These are phyloP conservation scores for Aspergillus carlsbadensis DNA, from an alignment of 495 filamentous ascomycete species.

Conservation along the genomic window DNA sequence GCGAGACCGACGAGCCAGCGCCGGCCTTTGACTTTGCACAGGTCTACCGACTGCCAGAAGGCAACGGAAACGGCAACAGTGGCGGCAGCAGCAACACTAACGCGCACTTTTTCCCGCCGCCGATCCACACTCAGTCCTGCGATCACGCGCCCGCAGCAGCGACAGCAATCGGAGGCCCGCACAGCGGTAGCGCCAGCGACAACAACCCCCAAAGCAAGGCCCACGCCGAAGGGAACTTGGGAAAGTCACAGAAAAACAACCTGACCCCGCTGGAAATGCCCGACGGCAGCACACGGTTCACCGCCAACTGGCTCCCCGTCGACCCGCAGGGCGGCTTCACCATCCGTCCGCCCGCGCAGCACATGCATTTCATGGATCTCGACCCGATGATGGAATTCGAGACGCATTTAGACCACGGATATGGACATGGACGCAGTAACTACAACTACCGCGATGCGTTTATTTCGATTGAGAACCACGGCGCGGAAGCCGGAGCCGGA, in stretches of 20 bases:
- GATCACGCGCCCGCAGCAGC: background rate
- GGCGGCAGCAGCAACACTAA: background rate
- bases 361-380: background rate
- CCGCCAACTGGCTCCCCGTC: conserved; percentile 40
- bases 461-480: conserved; percentile 1
- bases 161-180: no score
- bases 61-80: background rate
- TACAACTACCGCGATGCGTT: conserved; percentile 2
- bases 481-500: background rate
- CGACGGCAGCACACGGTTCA: conserved; percentile 34
- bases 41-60: conserved; percentile 14
- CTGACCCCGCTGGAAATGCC: conserved; percentile 40
- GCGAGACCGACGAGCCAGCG: conserved; percentile 24
- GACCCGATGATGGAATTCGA: background rate
- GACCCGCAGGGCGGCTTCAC: conserved; percentile 38
- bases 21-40: conserved; percentile 8
- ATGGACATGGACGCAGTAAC: background rate
- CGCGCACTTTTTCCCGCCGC: background rate
- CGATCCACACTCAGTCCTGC: background rate
- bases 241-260: no score
- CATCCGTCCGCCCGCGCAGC: conserved; percentile 16
- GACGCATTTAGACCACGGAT: background rate
- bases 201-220: conserved; percentile 11
- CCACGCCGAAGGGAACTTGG: background rate
- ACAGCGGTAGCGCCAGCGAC: background rate